These are phyloP conservation scores for Cyphellophora europaea DNA, from an alignment of 2,329 filamentous ascomycete genomes.

Conservation along the genomic window DNA sequence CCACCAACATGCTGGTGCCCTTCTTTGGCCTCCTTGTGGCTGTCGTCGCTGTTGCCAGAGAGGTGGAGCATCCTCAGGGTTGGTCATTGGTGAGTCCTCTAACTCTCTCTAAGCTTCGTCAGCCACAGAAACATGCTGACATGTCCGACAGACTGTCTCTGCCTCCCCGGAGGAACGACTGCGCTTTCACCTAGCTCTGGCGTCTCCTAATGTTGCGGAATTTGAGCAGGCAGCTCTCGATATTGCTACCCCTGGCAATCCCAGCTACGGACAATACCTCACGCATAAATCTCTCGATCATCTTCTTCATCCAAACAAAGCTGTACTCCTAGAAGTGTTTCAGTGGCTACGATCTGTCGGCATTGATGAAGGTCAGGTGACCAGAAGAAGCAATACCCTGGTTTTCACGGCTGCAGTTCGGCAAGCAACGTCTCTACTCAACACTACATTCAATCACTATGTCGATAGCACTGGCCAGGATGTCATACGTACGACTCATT, in stretches of 20 bases:
- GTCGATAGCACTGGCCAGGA: constrained; percentile 34
- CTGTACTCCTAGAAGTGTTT: constrained; percentile 40
- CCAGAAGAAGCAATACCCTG: constrained; percentile 52
- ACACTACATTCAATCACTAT: constrained; percentile 50
- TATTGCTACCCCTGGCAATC: constrained; percentile 51
- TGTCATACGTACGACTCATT: constrained; percentile 47
- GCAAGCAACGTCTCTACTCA: constrained; percentile 47
- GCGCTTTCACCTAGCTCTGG: constrained; percentile 40
- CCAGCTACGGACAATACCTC: constrained; percentile 53
- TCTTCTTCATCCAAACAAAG: constrained; percentile 42
- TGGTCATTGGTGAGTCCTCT: constrained; percentile 1
- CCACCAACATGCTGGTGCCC: no score
- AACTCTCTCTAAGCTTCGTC: constrained; percentile 20
- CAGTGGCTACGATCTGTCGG: constrained; percentile 47
- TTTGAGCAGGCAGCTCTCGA: constrained; percentile 53
- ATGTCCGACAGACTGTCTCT: constrained; percentile 14
- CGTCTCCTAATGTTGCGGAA: constrained; percentile 37
- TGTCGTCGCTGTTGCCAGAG: no score
- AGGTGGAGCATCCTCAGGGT: no score
- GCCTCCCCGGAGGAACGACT: constrained; percentile 30
- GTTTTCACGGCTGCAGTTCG: constrained; percentile 45
- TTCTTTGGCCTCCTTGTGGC: no score
- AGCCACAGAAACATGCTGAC: constrained; percentile 26
- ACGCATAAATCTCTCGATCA: constrained; percentile 49
- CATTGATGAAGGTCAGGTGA: constrained; percentile 35